These are phyloP conservation scores for Epichloe coenophiala DNA, from an alignment of 2,329 filamentous ascomycete species.

Conservation along the genomic window DNA sequence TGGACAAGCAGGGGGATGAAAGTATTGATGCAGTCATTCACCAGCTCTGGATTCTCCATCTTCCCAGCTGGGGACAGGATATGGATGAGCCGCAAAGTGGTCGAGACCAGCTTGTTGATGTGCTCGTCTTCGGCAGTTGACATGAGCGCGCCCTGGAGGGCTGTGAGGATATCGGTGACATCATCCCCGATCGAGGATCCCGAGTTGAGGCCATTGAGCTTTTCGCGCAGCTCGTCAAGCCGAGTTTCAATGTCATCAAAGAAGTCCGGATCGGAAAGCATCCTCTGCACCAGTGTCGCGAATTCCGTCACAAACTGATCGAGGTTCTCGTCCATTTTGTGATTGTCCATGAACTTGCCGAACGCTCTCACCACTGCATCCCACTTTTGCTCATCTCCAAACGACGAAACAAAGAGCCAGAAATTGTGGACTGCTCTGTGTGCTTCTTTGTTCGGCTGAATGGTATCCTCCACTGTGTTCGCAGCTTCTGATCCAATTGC, in stretches of 20 bases:
- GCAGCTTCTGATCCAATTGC: conserved; percentile 55
- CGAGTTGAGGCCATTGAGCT: conserved; percentile 48
- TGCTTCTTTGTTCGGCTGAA: conserved; percentile 59
- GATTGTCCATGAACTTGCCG: conserved; percentile 58
- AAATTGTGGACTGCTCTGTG: conserved; percentile 67
- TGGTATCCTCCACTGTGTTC: conserved; percentile 52
- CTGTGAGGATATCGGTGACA: conserved; percentile 56
- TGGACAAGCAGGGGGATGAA: conserved; percentile 69
- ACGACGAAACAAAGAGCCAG: conserved; percentile 67
- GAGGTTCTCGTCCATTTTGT: conserved; percentile 67
- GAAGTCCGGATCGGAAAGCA: conserved; percentile 77
- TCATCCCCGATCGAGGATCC: conserved; percentile 60
- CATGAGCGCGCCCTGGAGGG: conserved; percentile 52
- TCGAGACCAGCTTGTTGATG: conserved; percentile 54
- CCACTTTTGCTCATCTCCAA: conserved; percentile 66
- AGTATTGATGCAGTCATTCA: conserved; percentile 63
- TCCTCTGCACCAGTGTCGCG: conserved; percentile 60
- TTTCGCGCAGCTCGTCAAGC: conserved; percentile 35
- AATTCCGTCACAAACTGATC: conserved; percentile 63
- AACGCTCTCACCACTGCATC: conserved; percentile 56
- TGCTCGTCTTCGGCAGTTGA: conserved; percentile 61
- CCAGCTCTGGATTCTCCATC: conserved; percentile 54
- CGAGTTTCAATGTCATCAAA: conserved; percentile 57
- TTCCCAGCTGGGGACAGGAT: conserved; percentile 54
- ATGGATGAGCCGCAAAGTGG: conserved; percentile 51